These are phyloP conservation scores for Echinosophora koreensis DNA, from an alignment of 306 rosid species.

Conservation along the genomic window DNA sequence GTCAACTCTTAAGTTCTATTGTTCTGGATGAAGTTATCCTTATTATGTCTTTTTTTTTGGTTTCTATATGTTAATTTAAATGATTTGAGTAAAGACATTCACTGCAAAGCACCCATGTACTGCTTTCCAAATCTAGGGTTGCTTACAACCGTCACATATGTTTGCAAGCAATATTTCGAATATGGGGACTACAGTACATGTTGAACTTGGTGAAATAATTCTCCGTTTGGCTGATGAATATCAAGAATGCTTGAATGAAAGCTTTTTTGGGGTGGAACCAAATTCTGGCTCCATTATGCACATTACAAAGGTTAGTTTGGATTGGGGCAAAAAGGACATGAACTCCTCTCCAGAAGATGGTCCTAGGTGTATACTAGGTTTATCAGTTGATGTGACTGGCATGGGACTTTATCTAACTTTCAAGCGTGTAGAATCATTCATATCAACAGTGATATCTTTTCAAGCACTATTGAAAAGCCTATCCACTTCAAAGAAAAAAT, in stretches of 20 bases:
- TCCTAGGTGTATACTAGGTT: constrained; percentile 63
- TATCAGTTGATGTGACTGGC: constrained; percentile 75
- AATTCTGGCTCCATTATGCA: constrained; percentile 72
- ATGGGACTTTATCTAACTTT: constrained; percentile 70
- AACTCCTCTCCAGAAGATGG: constrained; percentile 69
- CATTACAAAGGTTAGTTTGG: constrained; percentile 82
- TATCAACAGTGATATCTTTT: constrained; percentile 77
- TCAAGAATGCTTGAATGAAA: constrained; percentile 73
- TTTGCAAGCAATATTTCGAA: constrained; percentile 81
- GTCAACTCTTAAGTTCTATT: constrained; percentile 19
- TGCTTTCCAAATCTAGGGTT: constrained; percentile 68
- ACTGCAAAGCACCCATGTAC: constrained; percentile 31
- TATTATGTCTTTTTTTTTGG: not conserved
- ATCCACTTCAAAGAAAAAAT: constrained; percentile 65
- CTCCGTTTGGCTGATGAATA: constrained; percentile 82
- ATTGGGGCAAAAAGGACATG: constrained; percentile 86
- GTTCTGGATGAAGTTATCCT: constrained; percentile 34
- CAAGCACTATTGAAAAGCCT: constrained; percentile 77
- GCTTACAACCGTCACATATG: constrained; percentile 80
- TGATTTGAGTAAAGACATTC: constrained; percentile 35
- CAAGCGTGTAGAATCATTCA: constrained; percentile 79
- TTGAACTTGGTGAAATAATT: constrained; percentile 87
- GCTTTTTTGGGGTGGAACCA: constrained; percentile 65
- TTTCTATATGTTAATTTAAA: constrained; percentile 25
- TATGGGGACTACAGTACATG: constrained; percentile 70